Evolutionary conservation across 805 yeast genomes (phyloP).

Genomic region (Ogataea philodendri): DNA sequence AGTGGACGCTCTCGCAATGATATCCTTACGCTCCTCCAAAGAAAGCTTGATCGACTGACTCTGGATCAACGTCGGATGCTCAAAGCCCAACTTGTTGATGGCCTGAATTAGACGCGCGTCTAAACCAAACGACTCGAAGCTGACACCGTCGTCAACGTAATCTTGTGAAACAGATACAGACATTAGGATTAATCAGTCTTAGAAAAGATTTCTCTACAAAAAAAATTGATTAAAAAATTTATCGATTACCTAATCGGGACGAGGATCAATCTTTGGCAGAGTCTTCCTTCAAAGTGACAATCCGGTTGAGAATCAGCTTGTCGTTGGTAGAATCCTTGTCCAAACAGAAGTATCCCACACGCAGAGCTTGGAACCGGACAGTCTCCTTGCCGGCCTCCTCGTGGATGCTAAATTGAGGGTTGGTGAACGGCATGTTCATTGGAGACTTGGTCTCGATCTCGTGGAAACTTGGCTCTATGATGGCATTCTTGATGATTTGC

Average conservation of each 20-base stretch:
- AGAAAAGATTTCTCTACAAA: constrained; percentile 10
- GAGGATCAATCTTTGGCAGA: constrained; percentile 47
- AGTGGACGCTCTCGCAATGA: constrained; percentile 90
- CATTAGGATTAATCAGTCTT: constrained; percentile 17
- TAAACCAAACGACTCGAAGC: constrained; percentile 73
- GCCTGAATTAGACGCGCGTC: constrained; percentile 87
- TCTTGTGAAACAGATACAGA: constrained; percentile 57
- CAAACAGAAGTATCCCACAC: constrained; percentile 93
- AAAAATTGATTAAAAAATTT: constrained; percentile 9
- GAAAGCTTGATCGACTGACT: constrained; percentile 91
- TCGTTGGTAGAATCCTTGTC: constrained; percentile 76
- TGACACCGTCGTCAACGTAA: constrained; percentile 64
- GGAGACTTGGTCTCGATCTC: constrained; percentile 73
- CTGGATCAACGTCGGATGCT: constrained; percentile 87
- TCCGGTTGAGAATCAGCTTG: constrained; percentile 75
- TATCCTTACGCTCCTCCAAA: constrained; percentile 82
- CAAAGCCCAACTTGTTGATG: constrained; percentile 72
- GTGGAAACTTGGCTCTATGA: constrained; percentile 74
- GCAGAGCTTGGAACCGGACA: constrained; percentile 95
- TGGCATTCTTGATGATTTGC: constrained; percentile 57
- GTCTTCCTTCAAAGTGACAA: constrained; percentile 91
- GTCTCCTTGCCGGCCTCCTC: constrained; percentile 74
- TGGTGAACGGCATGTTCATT: constrained; percentile 58
- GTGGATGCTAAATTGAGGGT: constrained; percentile 64
- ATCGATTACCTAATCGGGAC: constrained; percentile 13